Evolutionary conservation across 208 protist species (phyloP).

Genomic region (Blechomonas ayalai): DNA sequence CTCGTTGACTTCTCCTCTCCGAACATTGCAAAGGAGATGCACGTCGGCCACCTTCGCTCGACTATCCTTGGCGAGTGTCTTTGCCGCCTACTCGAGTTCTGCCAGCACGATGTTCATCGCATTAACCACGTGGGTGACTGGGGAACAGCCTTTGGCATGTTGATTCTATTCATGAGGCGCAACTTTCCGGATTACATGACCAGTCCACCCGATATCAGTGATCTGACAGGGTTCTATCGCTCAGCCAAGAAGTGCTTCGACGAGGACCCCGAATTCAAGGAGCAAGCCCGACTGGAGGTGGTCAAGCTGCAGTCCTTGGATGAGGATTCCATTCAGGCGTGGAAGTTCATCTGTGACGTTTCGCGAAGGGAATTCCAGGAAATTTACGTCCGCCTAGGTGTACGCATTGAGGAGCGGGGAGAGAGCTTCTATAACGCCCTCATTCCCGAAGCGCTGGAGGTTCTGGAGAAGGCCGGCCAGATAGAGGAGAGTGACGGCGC

Average conservation of each 20-base stretch:
- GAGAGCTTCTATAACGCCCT: conserved; percentile 96
- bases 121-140: conserved; percentile 99
- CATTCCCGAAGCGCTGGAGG: conserved; percentile 76
- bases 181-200: conserved; percentile 87
- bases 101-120: conserved; percentile 88
- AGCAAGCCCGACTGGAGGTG: conserved; percentile 83
- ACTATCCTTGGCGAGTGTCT: conserved; percentile 98
- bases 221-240: conserved; percentile 94
- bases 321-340: conserved; percentile 70
- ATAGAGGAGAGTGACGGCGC: conserved; percentile 84
- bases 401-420: conserved; percentile 85
- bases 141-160: conserved; percentile 98
- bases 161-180: conserved; percentile 95
- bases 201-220: conserved; percentile 85
- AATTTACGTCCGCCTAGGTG: conserved; percentile 90
- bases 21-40: conserved; percentile 99
- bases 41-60: conserved; percentile 97
- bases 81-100: conserved; percentile 92
- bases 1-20: conserved; percentile 97
- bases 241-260: conserved; percentile 93
- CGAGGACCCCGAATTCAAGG: conserved; percentile 91
- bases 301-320: conserved; percentile 87
- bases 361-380: conserved; percentile 90
- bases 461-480: conserved; percentile 74
- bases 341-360: conserved; percentile 92